Conservation (phyloP, 805 yeast species). For the fission yeast (Schizosaccharomyces pombe) region ASM294v3 CU329670.1:3944001-3944500, state of each 20-base stretch:
- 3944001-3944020: slow-evolving; percentile 13
- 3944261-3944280: background rate
- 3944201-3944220: background rate
- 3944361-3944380: background rate
- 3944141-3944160: background rate
- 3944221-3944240: background rate
- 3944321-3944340: background rate
- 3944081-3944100: background rate
- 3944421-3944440: background rate
- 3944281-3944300: background rate
- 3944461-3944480: background rate
- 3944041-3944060: background rate
- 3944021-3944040: background rate
- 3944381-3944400: background rate
- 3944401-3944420: background rate
- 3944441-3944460: background rate
- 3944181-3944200: background rate
- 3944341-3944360: background rate
- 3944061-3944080: background rate
- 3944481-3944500: background rate
- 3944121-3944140: no score
- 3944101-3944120: no score
- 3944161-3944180: background rate
- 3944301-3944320: background rate
- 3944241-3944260: background rate